Evolutionary conservation across 208 protist species (phyloP), one percentile per base, ranked within the genome.

Genomic region (Leishmania amazonensis): DNA sequence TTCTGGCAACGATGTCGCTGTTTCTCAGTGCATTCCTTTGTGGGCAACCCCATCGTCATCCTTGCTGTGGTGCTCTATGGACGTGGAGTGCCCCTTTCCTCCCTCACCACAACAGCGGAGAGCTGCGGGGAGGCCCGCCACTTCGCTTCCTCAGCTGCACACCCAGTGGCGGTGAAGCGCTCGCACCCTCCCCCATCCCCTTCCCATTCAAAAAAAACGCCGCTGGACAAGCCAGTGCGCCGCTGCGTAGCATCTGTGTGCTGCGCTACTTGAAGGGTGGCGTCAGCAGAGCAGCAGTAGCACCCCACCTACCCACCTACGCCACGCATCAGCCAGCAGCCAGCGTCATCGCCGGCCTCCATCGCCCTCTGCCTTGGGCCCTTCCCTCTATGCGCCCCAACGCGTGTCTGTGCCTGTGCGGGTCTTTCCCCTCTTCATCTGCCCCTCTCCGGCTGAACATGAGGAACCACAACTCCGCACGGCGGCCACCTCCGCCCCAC

Each of bases 381-480:
- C 57, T 15, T 15, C 58, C n/a, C 58, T 64, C 35, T 64, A 28
- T 64, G 58, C 28, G 28, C 35, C 28, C 13, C 58, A 35, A 64
- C 15, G 28, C n/a, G 58, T 64, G 58, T 64, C 4, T 54, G 51
- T 54, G 17, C 51, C 51, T 64, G 58, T 64, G 58, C 9, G 24
- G 31, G 28, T 35, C 58, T 64, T 31, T 31, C 28, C 31, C 31
- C 62, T 68, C 15, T 31, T 40, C 62, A 73, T 65, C 54, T 73
- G 28, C 57, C 62, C 68, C 49, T 75, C 24, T 54, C 45, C 42
- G 57, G 9, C 51, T 64, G 24, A 62, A n/a, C 45, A 53, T 8
- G 38, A 47, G 47, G 70, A 35, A 11, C 8, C 70, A 74, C 70
- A 54, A 74, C 70, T 74, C 42, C 40, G 40, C 70, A 45, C 70